Conservation (phyloP, 1,284 basidiomycete species). For the Sanguinoderma infundibulare region DNA sequence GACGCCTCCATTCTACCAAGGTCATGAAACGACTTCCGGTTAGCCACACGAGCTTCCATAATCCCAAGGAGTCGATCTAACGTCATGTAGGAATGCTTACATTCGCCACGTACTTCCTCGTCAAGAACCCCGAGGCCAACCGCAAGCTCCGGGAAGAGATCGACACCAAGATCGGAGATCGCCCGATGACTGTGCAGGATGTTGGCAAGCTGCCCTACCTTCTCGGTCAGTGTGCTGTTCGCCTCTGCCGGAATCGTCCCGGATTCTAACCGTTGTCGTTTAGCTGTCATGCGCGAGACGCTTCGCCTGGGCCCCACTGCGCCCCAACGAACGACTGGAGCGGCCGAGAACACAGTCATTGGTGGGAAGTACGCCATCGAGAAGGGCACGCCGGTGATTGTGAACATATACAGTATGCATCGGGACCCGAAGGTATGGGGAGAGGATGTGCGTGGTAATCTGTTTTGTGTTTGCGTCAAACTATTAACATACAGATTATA, state of each 20-base stretch:
- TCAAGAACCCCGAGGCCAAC: conserved; percentile 48
- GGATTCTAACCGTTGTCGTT: too few relatives aligned
- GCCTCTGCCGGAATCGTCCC: background rate
- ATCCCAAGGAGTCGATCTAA: background rate
- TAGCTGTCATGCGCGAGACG: conserved; percentile 51
- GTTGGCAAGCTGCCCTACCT: conserved; percentile 49
- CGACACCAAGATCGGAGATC: conserved; percentile 45
- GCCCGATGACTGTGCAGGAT: conserved; percentile 42
- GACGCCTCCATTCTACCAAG: conserved; percentile 12
- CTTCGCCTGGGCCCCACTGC: conserved; percentile 49
- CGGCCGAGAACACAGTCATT: conserved; percentile 42
- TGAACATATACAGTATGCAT: conserved; percentile 42
- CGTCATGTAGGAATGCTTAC: conserved; percentile 39
- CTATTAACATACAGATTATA: conserved; percentile 11
- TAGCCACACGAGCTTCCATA: background rate
- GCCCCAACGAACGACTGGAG: conserved; percentile 36
- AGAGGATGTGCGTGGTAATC: conserved; percentile 43
- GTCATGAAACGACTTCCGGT: conserved; percentile 53
- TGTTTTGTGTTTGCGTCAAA: background rate
- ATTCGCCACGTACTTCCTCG: conserved; percentile 48
- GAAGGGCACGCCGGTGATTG: conserved; percentile 35
- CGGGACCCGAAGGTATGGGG: conserved; percentile 52
- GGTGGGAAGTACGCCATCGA: conserved; percentile 44
- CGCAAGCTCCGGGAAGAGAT: conserved; percentile 52
- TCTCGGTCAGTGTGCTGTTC: conserved; percentile 32